Base-by-base conservation (phyloP, 176 grass and related monocot species). In the Aegilops longissima region DNA sequence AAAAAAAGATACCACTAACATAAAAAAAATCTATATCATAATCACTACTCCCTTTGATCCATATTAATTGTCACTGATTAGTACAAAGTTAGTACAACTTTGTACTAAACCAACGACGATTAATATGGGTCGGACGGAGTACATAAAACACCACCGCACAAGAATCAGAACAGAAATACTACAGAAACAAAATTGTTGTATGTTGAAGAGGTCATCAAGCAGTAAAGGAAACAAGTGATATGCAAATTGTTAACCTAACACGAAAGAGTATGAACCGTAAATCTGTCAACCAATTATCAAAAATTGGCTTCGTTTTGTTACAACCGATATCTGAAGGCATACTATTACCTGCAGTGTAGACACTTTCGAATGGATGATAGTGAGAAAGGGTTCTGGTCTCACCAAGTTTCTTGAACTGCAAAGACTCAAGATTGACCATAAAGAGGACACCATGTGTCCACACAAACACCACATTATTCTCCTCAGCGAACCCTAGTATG, bases 401-500 rank as follows among this genome's bases (percentile, higher is more conserved):
- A 71, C 5, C 21, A n/a, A 71, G 18, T 8, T 71, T 71, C 69
- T 71, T 71, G 35, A 12, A 40, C 69, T 42, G 36, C 20, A 72
- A 72, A 13, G 36, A 72, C 35, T 72, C 70, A 42, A 72, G 70
- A 72, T 72, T 11, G 70, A 72, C 5, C 70, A 72, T 72, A 72
- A 72, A 72, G 36, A 72, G 1, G 20, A n/a, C 2, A 1, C 70
- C 70, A 3, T 1, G 1, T 12, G 20, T 2, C 70, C 70, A 72
- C 20, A 72, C 20, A 2, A 72, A 42, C 36, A 42, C 20, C 70
- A 42, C 70, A 7, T 72, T 42, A 12, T 72, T 72, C 39, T 72
- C 36, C 70, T 72, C 36, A 72, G 70, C 70, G 0, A 23, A 42
- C 2, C 70, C 35, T 13, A 72, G 36, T n/a, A 71, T n/a, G 20